phyloP scores from a whole-genome alignment of 257 asterid species.

The Solanum boliviense region DNA sequence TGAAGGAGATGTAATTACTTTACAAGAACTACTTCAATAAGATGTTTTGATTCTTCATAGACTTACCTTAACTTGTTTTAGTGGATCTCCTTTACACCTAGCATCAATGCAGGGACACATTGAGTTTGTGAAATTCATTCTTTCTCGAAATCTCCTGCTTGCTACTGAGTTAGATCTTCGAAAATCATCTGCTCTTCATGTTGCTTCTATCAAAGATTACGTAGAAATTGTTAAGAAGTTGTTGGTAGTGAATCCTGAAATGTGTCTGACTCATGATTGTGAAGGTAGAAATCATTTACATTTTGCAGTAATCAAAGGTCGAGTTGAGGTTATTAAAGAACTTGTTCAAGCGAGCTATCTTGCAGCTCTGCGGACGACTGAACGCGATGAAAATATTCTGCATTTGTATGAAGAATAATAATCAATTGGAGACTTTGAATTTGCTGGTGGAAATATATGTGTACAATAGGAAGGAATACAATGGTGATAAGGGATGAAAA shows the following conservation, averaged over 20 bases:
- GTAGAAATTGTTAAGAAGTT: slow-evolving; percentile 4
- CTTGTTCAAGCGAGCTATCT: background rate
- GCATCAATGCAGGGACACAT: slow-evolving; percentile 22
- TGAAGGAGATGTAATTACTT: background rate
- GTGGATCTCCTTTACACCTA: slow-evolving; percentile 29
- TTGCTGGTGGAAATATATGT: background rate
- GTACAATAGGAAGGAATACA: too few relatives aligned
- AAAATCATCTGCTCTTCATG: slow-evolving; percentile 20
- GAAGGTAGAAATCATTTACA: slow-evolving; percentile 28
- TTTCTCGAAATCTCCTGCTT: slow-evolving; percentile 5
- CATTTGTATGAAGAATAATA: slow-evolving; percentile 27
- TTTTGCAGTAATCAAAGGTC: slow-evolving; percentile 25
- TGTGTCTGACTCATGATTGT: slow-evolving; percentile 12
- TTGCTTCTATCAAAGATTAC: slow-evolving; percentile 17
- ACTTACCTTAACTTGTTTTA: background rate
- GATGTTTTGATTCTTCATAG: slow-evolving; percentile 24
- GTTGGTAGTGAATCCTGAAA: background rate
- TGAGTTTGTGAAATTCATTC: slow-evolving; percentile 2
- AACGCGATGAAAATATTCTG: slow-evolving; percentile 6
- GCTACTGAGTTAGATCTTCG: slow-evolving; percentile 15
- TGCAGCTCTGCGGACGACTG: slow-evolving; percentile 12
- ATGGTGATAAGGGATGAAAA: too few relatives aligned
- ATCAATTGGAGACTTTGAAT: slow-evolving; percentile 21
- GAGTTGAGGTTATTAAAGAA: slow-evolving; percentile 11
- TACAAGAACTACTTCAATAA: slow-evolving; percentile 6